phyloP scores from a whole-genome alignment of 768 basidiomycete genomes.

The Jaapia argillacea region DNA sequence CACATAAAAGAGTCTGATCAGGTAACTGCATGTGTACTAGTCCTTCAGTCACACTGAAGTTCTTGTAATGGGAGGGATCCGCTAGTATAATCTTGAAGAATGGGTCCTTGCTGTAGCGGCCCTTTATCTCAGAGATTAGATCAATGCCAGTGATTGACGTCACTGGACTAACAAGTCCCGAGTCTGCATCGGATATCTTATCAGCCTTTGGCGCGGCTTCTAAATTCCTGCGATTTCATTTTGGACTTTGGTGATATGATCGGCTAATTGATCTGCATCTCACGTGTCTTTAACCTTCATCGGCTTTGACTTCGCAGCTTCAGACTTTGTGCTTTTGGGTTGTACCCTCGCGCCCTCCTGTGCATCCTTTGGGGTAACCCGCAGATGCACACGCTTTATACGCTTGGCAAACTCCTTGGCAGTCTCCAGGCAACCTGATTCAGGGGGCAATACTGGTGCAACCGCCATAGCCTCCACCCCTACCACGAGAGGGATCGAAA shows the following conservation, averaged over 20 bases:
- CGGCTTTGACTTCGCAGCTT: background rate
- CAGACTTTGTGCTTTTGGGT: background rate
- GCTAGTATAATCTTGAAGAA: background rate
- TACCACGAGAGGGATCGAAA: too few relatives aligned
- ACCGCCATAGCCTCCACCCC: too few relatives aligned
- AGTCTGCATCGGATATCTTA: too few relatives aligned
- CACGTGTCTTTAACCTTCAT: too few relatives aligned
- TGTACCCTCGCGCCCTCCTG: background rate
- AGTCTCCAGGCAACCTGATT: background rate
- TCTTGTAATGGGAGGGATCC: conserved; percentile 9
- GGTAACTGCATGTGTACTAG: conserved; percentile 10
- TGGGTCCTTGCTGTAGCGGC: background rate
- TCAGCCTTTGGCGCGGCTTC: too few relatives aligned
- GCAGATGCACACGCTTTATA: background rate
- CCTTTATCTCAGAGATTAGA: background rate
- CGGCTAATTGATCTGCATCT: too few relatives aligned
- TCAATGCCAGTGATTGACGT: too few relatives aligned
- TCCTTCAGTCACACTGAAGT: conserved; percentile 16
- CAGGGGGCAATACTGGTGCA: too few relatives aligned
- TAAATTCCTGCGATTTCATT: too few relatives aligned
- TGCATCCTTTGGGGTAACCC: background rate
- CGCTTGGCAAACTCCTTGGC: background rate
- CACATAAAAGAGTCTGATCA: conserved; percentile 7
- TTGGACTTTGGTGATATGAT: too few relatives aligned
- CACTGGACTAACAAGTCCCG: too few relatives aligned